Conservation (phyloP, 495 filamentous ascomycete species). For the Aspergillus egyptiacus region DNA sequence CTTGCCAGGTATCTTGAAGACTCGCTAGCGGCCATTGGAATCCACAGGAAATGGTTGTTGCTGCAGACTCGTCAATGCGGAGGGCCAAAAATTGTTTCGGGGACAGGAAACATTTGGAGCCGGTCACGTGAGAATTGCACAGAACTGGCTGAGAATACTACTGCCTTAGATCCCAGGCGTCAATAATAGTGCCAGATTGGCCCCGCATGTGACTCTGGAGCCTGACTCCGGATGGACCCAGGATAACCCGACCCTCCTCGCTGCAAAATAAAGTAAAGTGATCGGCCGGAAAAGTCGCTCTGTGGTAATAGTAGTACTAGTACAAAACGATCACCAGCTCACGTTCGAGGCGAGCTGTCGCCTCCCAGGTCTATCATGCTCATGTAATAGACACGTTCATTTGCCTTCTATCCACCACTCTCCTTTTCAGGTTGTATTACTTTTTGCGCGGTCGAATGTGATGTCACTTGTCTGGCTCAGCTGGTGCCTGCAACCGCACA, state of each 20-base stretch:
- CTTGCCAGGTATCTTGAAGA: constrained; percentile 39
- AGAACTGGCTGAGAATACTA: too few relatives aligned
- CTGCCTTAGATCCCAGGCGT: too few relatives aligned
- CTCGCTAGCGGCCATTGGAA: constrained; percentile 39
- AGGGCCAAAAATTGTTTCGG: constrained; percentile 36
- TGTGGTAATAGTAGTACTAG: too few relatives aligned
- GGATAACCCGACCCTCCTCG: too few relatives aligned
- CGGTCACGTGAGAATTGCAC: constrained; percentile 16
- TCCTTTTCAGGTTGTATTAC: background rate
- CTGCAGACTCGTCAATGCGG: constrained; percentile 14
- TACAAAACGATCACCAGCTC: too few relatives aligned
- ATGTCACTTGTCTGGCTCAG: constrained; percentile 21
- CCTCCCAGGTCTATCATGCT: constrained; percentile 5
- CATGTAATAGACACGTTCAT: background rate
- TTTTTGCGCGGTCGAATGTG: constrained; percentile 13
- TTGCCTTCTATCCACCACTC: background rate
- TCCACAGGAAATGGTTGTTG: constrained; percentile 17
- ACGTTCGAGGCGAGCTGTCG: too few relatives aligned
- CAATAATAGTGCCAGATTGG: too few relatives aligned
- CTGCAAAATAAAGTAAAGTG: too few relatives aligned
- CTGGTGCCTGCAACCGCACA: constrained; percentile 19
- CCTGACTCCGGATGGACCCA: too few relatives aligned
- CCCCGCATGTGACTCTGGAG: constrained; percentile 17
- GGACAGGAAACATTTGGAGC: constrained; percentile 15
- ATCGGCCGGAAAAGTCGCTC: too few relatives aligned